Base-by-base conservation (phyloP, 1,284 basidiomycete genomes). In the Ceratobasidium sp. region DNA sequence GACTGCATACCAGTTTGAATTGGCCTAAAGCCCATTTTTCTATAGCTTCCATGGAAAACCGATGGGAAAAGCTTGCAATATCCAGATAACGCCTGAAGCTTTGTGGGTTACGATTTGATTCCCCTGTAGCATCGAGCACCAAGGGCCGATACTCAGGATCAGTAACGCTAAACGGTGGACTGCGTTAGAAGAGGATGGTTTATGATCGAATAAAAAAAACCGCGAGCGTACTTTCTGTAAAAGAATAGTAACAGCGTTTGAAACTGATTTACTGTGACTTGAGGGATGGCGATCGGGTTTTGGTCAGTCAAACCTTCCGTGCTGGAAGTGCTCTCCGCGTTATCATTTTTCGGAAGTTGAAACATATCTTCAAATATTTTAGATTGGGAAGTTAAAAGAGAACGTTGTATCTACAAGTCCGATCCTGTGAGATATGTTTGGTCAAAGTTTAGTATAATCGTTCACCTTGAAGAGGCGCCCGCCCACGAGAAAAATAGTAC, bases 1-100 rank as follows among this genome's bases (percentile, higher is more conserved):
- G 30, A 64, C 9, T 34, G 30, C 1, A 52, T 12, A 9, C 61
- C 23, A 9, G 8, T 8, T 48, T 52, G 23, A 64, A 26, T 26
- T 64, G 61, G 10, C 4, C 41, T 23, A 26, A 10, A 1, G 61
- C 61, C 61, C 61, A 64, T 8, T 3, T 23, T 39, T 64, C 46
- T n/a, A 64, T 21, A 2, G 43, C 5, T 1, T 32, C 43, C 46
- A 64, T 50, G n/a, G 46, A 45, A 30, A 64, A 64, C 2, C 32
- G 45, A 26, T 36, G n/a, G 21, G 61, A 26, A 23, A 64, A 30
- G 30, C 45, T 30, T 8, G 46, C 61, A 21, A 64, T 64, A 23
- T 64, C 32, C 14, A 64, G 61, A n/a, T 64, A 52, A n/a, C 61
- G 61, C n/a, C 18, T 28, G 12, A 64, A 46, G 10, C 28, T 10